These are phyloP conservation scores for Aspergillus wentii DNA, from an alignment of 495 filamentous ascomycete species.

Conservation along the genomic window DNA sequence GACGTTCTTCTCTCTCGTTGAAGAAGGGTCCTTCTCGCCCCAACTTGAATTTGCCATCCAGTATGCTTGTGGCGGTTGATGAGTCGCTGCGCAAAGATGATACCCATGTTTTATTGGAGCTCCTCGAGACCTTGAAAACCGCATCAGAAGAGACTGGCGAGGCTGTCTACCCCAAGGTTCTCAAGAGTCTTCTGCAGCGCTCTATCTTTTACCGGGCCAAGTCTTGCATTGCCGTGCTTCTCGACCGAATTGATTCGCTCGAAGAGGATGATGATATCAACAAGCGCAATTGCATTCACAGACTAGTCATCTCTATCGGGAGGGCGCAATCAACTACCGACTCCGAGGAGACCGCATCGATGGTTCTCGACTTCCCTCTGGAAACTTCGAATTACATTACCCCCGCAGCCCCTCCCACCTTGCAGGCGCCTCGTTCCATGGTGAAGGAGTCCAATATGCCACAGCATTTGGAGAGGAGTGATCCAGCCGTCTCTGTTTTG, in stretches of 20 bases:
- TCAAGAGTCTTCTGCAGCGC: slow-evolving; percentile 78
- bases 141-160: slow-evolving; percentile 42
- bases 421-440: slow-evolving; percentile 52
- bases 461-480: slow-evolving; percentile 60
- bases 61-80: slow-evolving; percentile 67
- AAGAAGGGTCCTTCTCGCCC: slow-evolving; percentile 65
- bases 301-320: slow-evolving; percentile 85
- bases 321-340: slow-evolving; percentile 62
- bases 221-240: slow-evolving; percentile 60
- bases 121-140: slow-evolving; percentile 54
- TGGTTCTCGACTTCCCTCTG: slow-evolving; percentile 44
- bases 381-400: slow-evolving; percentile 65
- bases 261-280: slow-evolving; percentile 91
- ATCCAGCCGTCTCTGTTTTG: slow-evolving; percentile 71
- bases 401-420: slow-evolving; percentile 64
- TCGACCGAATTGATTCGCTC: slow-evolving; percentile 61
- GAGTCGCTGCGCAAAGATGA: slow-evolving; percentile 74
- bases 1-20: slow-evolving; percentile 64
- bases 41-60: slow-evolving; percentile 62
- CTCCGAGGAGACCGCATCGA: slow-evolving; percentile 34
- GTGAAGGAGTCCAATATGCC: slow-evolving; percentile 52
- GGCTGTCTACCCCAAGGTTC: slow-evolving; percentile 51
- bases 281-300: slow-evolving; percentile 86
- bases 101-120: slow-evolving; percentile 49
- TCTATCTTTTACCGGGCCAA: slow-evolving; percentile 69